Conservation (phyloP, 2,329 filamentous ascomycete genomes). For the Diaporthe batatas region DNA sequence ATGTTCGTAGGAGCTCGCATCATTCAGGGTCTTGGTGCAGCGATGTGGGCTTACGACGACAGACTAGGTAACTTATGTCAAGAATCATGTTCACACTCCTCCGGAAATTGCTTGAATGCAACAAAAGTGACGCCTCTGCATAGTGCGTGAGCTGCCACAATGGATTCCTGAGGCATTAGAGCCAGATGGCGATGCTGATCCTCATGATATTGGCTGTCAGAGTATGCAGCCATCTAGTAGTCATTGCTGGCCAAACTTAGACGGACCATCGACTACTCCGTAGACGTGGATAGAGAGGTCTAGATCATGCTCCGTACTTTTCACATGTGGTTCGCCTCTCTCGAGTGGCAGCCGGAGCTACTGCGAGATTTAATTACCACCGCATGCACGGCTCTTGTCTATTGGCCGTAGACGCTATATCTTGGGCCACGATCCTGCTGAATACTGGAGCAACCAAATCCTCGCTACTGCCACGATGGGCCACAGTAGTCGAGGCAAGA, state of each 20-base stretch:
- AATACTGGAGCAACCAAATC: neutral
- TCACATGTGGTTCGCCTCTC: neutral
- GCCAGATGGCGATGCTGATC: neutral
- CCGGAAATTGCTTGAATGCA: slow-evolving; percentile 6
- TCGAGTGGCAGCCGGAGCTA: neutral
- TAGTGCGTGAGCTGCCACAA: neutral
- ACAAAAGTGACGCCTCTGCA: neutral
- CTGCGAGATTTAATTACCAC: neutral
- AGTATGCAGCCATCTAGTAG: neutral
- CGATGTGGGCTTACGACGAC: neutral
- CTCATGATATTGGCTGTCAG: neutral
- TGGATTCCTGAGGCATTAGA: neutral
- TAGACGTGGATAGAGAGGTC: neutral
- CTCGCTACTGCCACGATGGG: neutral
- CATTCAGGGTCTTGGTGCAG: neutral
- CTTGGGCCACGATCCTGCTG: neutral
- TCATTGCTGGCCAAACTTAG: neutral
- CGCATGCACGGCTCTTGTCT: neutral
- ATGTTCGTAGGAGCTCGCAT: neutral
- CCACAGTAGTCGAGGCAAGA: slow-evolving; percentile 1
- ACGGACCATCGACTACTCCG: no score
- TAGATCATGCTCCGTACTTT: neutral
- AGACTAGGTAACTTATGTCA: no score
- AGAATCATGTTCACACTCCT: neutral
- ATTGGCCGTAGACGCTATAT: neutral